Evolutionary conservation across 768 basidiomycete species (phyloP).

Genomic region (Fomitopsis serialis): DNA sequence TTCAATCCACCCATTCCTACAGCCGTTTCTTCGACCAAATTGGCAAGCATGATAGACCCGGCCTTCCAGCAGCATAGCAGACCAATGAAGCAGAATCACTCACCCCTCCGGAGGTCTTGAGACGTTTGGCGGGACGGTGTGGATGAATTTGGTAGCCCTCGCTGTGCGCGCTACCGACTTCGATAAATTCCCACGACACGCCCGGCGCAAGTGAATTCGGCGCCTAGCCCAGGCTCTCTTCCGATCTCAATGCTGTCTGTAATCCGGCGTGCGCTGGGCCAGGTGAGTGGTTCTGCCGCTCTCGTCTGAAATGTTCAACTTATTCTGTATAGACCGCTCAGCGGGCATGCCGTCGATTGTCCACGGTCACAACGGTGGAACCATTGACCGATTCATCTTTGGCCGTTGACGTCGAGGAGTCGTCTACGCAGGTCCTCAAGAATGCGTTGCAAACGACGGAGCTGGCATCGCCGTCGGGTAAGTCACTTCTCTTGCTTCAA

Average conservation of each 20-base stretch:
- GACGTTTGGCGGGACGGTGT: slow-evolving; percentile 14
- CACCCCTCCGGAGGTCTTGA: slow-evolving; percentile 32
- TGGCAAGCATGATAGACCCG: neutral
- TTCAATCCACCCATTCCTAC: slow-evolving; percentile 35
- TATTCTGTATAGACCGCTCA: slow-evolving; percentile 1
- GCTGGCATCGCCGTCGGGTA: neutral
- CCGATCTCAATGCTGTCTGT: slow-evolving; percentile 19
- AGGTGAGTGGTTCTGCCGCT: slow-evolving; percentile 11
- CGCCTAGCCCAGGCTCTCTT: neutral
- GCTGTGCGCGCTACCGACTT: neutral
- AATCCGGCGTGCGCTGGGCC: slow-evolving; percentile 15
- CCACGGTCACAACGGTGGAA: slow-evolving; percentile 8
- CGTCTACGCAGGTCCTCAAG: neutral
- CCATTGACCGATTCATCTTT: neutral
- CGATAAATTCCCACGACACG: slow-evolving; percentile 4
- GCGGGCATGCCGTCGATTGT: slow-evolving; percentile 9
- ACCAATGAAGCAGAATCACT: slow-evolving; percentile 22
- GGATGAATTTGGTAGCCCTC: neutral
- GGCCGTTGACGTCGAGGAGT: neutral
- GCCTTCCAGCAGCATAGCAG: slow-evolving; percentile 6
- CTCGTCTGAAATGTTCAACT: neutral
- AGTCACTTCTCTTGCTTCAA: neutral
- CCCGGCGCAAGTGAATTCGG: neutral
- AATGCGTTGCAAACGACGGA: neutral
- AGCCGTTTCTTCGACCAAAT: slow-evolving; percentile 1